These are phyloP conservation scores for Neonectria ditissima DNA, from an alignment of 2,329 filamentous ascomycete genomes.

Conservation along the genomic window DNA sequence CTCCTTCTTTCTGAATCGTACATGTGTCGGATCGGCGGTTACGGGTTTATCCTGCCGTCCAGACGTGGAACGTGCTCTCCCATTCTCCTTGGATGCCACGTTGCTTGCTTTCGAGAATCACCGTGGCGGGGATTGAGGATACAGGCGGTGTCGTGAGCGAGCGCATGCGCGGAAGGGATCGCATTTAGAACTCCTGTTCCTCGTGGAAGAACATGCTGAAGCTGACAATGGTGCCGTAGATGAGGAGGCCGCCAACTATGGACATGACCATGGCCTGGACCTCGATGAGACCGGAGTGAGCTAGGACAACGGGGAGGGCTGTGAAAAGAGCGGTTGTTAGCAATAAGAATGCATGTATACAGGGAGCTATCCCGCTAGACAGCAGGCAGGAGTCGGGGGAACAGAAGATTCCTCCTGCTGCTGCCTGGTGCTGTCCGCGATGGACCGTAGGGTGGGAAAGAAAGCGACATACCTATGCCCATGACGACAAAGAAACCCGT, in stretches of 20 bases:
- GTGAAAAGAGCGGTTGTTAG: constrained; percentile 27
- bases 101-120: background rate
- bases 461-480: constrained; percentile 83
- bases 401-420: background rate
- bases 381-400: constrained; percentile 1
- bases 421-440: background rate
- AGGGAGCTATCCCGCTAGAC: background rate
- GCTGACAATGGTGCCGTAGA: constrained; percentile 98
- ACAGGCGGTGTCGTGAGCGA: background rate
- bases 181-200: constrained; percentile 87
- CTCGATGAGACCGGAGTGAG: constrained; percentile 86
- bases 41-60: constrained; percentile 27
- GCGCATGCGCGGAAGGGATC: background rate
- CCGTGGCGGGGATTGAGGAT: background rate
- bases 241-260: constrained; percentile 89
- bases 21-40: constrained; percentile 32
- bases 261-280: constrained; percentile 94
- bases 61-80: background rate
- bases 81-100: constrained; percentile 2
- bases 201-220: constrained; percentile 99
- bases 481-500: constrained; percentile 97
- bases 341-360: background rate
- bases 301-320: constrained; percentile 90
- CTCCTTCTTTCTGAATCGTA: constrained; percentile 35
- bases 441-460: constrained; percentile 1